Evolutionary conservation across 495 filamentous ascomycete genomes (phyloP), one percentile per base, ranked within the genome.

Genomic region (Xylaria longipes): DNA sequence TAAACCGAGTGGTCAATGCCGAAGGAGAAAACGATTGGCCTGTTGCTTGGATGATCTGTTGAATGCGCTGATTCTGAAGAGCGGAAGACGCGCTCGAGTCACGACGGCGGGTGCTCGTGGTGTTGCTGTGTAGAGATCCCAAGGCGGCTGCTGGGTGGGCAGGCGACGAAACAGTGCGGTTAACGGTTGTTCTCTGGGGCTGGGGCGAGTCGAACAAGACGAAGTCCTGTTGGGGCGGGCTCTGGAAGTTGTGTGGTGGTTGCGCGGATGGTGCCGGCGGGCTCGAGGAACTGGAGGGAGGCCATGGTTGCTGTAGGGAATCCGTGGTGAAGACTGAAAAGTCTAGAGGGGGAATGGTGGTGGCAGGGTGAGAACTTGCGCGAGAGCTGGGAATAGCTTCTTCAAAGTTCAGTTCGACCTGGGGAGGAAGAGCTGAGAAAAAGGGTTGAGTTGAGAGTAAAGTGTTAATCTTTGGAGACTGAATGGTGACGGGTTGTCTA

Each of bases 311-410:
- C 84, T 84, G 87, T 76, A 76, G 73, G 57, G 83, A 82, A 86
- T 86, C 85, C 86, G 87, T 89, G 80, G 84, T 89, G 87, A 87
- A 87, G 85, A 86, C 82, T 82, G 79, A 72, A 74, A 82, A 85
- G 84, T 86, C 86, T 85, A 77, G 81, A 69, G 76, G 76, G 77
- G 79, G 77, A 85, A 88, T 87, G 78, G 79, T 84, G 80, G 84
- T 80, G 82, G 84, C 82, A 76, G 71, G 75, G 69, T 78, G 74
- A 69, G 82, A 86, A 84, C 83, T 80, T 72, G 73, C 82, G 82
- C 82, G 80, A 73, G 79, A 82, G 83, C 83, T 83, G 74, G 65
- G 72, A 79, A 82, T 80, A 84, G 84, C 82, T 74, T 81, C 79
- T 81, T 80, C 80, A 61, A 78, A 84, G 83, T 87, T 88, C 85